Conservation (phyloP, 2,329 filamentous ascomycete species). For the Decorospora gaudefroyi region DNA sequence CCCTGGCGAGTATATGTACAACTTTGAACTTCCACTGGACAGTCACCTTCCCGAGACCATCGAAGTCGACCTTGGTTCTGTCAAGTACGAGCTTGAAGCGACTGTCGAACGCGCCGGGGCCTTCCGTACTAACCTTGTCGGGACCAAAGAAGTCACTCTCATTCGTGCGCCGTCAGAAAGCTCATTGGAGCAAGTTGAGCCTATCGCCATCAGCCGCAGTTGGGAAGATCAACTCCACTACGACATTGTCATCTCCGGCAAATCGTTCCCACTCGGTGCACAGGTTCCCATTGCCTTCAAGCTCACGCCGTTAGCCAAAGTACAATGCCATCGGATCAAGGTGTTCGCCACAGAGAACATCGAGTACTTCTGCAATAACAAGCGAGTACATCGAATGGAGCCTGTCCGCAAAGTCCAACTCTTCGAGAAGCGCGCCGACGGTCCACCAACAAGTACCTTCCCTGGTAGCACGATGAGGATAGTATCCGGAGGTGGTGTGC, state of each 20-base stretch:
- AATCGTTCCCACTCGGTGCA: slow-evolving; percentile 86
- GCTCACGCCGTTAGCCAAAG: slow-evolving; percentile 87
- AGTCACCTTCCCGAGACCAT: slow-evolving; percentile 81
- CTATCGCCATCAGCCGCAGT: slow-evolving; percentile 88
- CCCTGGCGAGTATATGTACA: slow-evolving; percentile 72
- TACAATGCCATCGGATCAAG: slow-evolving; percentile 90
- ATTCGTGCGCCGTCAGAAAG: slow-evolving; percentile 85
- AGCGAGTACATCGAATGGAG: slow-evolving; percentile 81
- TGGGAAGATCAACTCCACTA: slow-evolving; percentile 97
- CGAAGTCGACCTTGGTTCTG: slow-evolving; percentile 80
- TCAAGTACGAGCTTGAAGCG: slow-evolving; percentile 86
- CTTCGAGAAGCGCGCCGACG: slow-evolving; percentile 85
- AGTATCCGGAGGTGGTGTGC: slow-evolving; percentile 78
- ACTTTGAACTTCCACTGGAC: slow-evolving; percentile 83
- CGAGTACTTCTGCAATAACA: slow-evolving; percentile 87
- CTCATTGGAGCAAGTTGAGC: slow-evolving; percentile 87
- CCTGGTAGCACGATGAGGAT: slow-evolving; percentile 76
- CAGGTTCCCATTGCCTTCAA: slow-evolving; percentile 94
- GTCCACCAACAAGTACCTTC: slow-evolving; percentile 72
- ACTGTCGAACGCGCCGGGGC: slow-evolving; percentile 83
- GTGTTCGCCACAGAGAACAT: slow-evolving; percentile 88
- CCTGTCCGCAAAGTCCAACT: slow-evolving; percentile 81
- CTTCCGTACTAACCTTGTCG: slow-evolving; percentile 85
- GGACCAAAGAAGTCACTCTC: slow-evolving; percentile 78
- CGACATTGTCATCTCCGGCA: slow-evolving; percentile 93